Conservation (phyloP, 1,139 yeast species). For the Diutina catenulata region DNA sequence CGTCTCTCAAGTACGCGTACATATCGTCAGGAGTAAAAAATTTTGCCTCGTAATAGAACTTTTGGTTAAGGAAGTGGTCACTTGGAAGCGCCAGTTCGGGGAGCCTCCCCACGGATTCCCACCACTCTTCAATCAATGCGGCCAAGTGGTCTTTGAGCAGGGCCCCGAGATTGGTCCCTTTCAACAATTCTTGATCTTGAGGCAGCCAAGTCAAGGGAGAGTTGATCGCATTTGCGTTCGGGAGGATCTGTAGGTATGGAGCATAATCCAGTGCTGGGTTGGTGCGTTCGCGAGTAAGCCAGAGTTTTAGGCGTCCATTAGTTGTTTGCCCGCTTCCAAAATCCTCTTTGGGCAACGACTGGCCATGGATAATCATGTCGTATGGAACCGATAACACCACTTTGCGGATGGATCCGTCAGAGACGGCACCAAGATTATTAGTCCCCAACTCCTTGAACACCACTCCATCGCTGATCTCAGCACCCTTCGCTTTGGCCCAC, state of each 20-base stretch:
- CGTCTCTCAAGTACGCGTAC: constrained; percentile 16
- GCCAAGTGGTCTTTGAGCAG: constrained; percentile 25
- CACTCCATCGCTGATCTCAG: constrained; percentile 20
- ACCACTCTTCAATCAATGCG: constrained; percentile 40
- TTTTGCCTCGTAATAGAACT: constrained; percentile 35
- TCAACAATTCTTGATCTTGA: constrained; percentile 35
- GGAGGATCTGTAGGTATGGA: constrained; percentile 52
- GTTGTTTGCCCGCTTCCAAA: constrained; percentile 16
- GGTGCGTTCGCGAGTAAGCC: constrained; percentile 27
- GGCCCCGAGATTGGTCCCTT: constrained; percentile 52
- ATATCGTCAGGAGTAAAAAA: constrained; percentile 30
- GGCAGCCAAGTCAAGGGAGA: constrained; percentile 54
- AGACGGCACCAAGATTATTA: constrained; percentile 31
- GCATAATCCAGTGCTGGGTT: constrained; percentile 16
- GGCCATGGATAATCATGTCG: constrained; percentile 20
- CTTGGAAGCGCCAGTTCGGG: constrained; percentile 22
- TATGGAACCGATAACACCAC: background rate
- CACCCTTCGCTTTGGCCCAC: constrained; percentile 45
- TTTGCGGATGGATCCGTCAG: constrained; percentile 7
- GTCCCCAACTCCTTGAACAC: constrained; percentile 13
- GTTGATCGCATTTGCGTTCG: constrained; percentile 32
- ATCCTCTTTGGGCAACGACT: constrained; percentile 19
- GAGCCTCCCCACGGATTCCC: constrained; percentile 23
- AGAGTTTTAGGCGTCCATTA: constrained; percentile 37
- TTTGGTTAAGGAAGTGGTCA: constrained; percentile 29